Evolutionary conservation across 129 eudicot genomes (phyloP).

Genomic region (Ambrosia trifida): DNA sequence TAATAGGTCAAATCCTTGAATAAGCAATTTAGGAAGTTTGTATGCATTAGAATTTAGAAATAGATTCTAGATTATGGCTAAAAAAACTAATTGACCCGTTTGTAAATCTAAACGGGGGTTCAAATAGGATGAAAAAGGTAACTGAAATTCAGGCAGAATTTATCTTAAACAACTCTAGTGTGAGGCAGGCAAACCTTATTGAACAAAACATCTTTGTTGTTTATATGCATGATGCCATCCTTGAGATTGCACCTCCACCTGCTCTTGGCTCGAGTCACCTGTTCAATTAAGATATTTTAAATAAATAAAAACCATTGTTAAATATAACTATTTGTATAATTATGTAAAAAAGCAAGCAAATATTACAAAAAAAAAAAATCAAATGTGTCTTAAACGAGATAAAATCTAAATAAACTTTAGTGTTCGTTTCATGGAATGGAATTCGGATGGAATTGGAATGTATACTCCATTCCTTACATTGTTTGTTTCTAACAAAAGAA

Average conservation of each 20-base stretch:
- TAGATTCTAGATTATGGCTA: neutral
- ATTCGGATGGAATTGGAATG: no score
- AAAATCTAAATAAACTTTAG: neutral
- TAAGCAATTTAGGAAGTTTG: neutral
- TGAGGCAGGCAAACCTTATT: constrained; percentile 70
- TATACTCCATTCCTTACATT: no score
- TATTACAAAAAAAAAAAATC: neutral
- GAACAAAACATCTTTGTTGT: constrained; percentile 84
- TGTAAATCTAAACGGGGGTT: neutral
- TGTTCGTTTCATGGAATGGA: no score
- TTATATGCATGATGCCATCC: constrained; percentile 96
- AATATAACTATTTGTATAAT: neutral
- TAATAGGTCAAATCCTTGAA: neutral
- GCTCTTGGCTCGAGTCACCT: constrained; percentile 98
- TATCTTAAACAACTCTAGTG: neutral
- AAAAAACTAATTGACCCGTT: neutral
- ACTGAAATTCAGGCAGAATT: neutral
- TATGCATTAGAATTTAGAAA: neutral
- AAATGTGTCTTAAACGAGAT: neutral
- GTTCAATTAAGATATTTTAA: constrained; percentile 5
- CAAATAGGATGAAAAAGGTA: neutral
- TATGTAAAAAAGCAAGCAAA: neutral
- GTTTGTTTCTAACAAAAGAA: no score
- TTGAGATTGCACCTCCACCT: constrained; percentile 96
- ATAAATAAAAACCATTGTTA: neutral